Percentiles rank a stretch among this genome's conserved stretches.
phyloP scores from a whole-genome alignment of 257 asterid species.

The Cinchona pubescens region DNA sequence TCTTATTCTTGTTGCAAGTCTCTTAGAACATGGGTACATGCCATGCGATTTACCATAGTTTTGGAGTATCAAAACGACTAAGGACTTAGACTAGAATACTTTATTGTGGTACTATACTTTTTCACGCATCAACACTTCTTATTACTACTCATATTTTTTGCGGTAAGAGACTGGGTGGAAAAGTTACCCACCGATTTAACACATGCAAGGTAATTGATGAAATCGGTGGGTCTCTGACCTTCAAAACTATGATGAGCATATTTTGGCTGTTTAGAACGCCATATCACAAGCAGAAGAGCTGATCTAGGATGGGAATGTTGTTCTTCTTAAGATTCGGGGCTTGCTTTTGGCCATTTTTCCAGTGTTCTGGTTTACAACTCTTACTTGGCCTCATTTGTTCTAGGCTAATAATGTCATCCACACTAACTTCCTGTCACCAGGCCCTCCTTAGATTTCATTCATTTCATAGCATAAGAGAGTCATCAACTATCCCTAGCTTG shows the following conservation, averaged over 20 bases:
- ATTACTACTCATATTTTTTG: constrained; percentile 40
- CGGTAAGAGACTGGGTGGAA: no score
- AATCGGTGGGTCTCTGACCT: no score
- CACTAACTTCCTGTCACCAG: neutral
- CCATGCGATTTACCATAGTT: no score
- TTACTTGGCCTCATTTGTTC: neutral
- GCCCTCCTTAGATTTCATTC: neutral
- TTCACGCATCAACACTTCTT: no score
- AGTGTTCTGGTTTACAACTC: constrained; percentile 44
- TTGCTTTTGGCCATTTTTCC: constrained; percentile 79
- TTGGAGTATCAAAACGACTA: no score
- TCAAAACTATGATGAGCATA: no score
- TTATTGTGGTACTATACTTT: no score
- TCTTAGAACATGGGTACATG: no score
- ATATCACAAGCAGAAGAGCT: constrained; percentile 86
- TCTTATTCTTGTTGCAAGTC: no score
- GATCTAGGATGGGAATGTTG: constrained; percentile 74
- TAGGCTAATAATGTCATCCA: neutral
- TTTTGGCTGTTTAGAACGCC: constrained; percentile 90
- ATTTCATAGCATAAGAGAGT: neutral
- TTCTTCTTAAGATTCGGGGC: constrained; percentile 79
- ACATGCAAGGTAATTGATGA: constrained; percentile 63
- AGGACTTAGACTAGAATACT: no score
- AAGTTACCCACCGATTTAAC: constrained; percentile 53
- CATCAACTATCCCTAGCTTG: neutral